Percentiles rank a stretch among this genome's conserved stretches.
These are phyloP conservation scores for Uronychia binucleata DNA, from an alignment of 73 alveolate species.

Conservation along the genomic window DNA sequence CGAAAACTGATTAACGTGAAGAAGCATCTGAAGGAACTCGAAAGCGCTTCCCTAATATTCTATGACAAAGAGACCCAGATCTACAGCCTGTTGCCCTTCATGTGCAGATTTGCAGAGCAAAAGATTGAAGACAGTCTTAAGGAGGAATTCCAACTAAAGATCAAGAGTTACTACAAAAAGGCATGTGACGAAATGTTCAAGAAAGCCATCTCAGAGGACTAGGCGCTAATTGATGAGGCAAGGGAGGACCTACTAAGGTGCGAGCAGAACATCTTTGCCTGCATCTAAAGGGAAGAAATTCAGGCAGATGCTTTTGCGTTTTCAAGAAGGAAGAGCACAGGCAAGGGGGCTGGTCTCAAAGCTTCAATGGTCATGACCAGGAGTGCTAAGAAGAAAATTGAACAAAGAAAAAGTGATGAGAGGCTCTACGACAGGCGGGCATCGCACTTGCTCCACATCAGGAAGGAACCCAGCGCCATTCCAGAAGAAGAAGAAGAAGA, in stretches of 20 bases:
- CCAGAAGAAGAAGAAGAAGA: not conserved
- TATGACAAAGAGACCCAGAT: constrained; percentile 15
- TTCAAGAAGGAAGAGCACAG: not conserved
- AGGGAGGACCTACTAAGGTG: not conserved
- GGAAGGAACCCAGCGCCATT: not conserved
- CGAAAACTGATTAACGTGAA: constrained; percentile 19
- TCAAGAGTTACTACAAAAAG: not conserved
- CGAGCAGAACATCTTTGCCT: not conserved
- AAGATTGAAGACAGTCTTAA: not conserved
- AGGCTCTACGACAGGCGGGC: not conserved
- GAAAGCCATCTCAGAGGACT: not conserved
- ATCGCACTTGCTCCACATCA: not conserved
- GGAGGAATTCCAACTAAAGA: not conserved
- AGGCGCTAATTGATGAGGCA: not conserved
- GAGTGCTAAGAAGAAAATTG: not conserved
- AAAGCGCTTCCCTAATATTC: constrained; percentile 33
- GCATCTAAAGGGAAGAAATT: not conserved
- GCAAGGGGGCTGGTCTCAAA: not conserved
- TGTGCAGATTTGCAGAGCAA: constrained; percentile 4
- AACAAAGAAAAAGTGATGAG: not conserved
- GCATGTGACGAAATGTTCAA: not conserved
- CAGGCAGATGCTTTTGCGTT: not conserved
- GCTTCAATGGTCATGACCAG: not conserved
- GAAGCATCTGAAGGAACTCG: constrained; percentile 8
- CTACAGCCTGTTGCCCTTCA: constrained; percentile 22